Conservation (phyloP, 1,284 basidiomycete genomes). For the Ganoderma sinense region DNA sequence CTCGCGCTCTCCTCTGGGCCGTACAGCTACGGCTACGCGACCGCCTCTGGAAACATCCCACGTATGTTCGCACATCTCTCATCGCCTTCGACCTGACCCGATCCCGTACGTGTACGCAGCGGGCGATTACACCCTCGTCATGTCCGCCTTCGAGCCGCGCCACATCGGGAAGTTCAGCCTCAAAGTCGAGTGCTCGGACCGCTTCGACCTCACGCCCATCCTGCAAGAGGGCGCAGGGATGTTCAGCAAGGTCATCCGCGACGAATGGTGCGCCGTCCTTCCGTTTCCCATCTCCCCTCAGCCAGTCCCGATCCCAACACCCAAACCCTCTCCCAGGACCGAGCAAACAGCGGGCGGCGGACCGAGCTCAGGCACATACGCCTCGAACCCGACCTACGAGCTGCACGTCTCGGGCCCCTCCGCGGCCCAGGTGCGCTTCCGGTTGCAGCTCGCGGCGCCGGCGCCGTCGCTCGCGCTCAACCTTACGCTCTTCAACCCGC, state of each 20-base stretch:
- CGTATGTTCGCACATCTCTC: constrained; percentile 50
- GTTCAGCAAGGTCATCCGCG: constrained; percentile 74
- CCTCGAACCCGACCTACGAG: constrained; percentile 74
- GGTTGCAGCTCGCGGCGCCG: constrained; percentile 64
- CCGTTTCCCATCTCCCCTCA: background rate
- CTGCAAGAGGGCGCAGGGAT: constrained; percentile 92
- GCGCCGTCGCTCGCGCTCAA: constrained; percentile 60
- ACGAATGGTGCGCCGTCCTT: constrained; percentile 65
- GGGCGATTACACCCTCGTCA: constrained; percentile 83
- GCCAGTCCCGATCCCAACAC: background rate
- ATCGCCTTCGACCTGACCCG: background rate
- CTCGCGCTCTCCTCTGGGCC: constrained; percentile 78
- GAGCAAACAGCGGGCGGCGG: constrained; percentile 66
- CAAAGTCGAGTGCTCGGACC: constrained; percentile 64
- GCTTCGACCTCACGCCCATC: constrained; percentile 79
- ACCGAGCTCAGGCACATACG: constrained; percentile 69
- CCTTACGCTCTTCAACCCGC: constrained; percentile 61
- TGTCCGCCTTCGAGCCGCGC: constrained; percentile 84
- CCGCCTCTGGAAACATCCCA: constrained; percentile 57
- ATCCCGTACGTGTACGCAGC: constrained; percentile 50
- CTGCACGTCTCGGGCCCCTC: constrained; percentile 58
- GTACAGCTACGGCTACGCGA: constrained; percentile 84
- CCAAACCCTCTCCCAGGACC: constrained; percentile 49
- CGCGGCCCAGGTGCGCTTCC: constrained; percentile 59
- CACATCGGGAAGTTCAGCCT: constrained; percentile 73